Evolutionary conservation across 345 rosid species (phyloP).

Genomic region (Diplotaxis tenuifolia): DNA sequence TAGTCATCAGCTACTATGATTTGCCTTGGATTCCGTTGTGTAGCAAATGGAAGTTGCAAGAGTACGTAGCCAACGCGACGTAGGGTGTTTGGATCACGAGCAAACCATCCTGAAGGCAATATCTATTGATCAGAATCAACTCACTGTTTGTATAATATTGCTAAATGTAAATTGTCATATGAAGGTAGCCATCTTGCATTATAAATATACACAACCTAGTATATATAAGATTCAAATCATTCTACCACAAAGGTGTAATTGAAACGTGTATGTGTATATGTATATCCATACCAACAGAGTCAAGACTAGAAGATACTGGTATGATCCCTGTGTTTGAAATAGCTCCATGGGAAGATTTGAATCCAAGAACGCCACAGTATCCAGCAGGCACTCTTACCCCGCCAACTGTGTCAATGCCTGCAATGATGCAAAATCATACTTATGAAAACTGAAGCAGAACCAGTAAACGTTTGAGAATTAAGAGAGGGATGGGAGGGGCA

Average conservation of each 20-base stretch:
- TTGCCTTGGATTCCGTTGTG: constrained; percentile 79
- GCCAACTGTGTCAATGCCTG: constrained; percentile 87
- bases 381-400: constrained; percentile 92
- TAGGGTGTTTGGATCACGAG: constrained; percentile 75
- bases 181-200: background rate
- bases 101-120: constrained; percentile 77
- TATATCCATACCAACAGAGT: constrained; percentile 69
- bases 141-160: background rate
- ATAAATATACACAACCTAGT: constrained; percentile 2
- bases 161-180: background rate
- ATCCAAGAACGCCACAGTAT: constrained; percentile 82
- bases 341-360: constrained; percentile 74
- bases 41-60: constrained; percentile 82
- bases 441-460: background rate
- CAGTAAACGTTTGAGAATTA: background rate
- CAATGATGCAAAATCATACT: constrained; percentile 21
- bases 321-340: constrained; percentile 57
- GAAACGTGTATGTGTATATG: background rate
- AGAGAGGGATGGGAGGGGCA: background rate
- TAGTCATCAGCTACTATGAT: constrained; percentile 87
- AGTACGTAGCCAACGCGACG: constrained; percentile 84
- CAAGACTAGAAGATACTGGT: constrained; percentile 75
- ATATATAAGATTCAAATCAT: constrained; percentile 3
- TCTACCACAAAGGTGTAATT: background rate
- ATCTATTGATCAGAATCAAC: constrained; percentile 15